Conservation (phyloP, 495 filamentous ascomycete genomes). For the Astrocystis sublimbata region DNA sequence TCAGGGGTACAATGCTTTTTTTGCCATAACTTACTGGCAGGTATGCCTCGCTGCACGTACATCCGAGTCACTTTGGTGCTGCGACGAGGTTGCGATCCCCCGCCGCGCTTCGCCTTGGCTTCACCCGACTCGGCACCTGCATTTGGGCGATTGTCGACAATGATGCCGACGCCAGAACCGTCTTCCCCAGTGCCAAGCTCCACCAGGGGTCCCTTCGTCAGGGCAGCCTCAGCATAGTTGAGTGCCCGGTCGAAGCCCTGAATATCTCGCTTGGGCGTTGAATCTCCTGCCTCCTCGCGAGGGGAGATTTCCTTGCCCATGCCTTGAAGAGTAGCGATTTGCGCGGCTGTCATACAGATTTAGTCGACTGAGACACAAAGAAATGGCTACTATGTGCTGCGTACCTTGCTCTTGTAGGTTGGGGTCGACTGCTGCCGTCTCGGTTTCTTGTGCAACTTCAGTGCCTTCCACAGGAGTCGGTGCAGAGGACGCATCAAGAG, state of each 20-base stretch:
- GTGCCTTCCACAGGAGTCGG: constrained; percentile 22
- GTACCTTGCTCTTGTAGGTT: constrained; percentile 40
- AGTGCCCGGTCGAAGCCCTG: constrained; percentile 52
- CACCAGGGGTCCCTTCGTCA: constrained; percentile 48
- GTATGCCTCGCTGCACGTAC: constrained; percentile 49
- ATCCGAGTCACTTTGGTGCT: constrained; percentile 52
- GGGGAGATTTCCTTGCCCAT: constrained; percentile 54
- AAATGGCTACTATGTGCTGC: neutral
- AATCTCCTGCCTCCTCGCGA: constrained; percentile 28
- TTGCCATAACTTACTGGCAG: constrained; percentile 42
- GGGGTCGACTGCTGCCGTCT: constrained; percentile 33
- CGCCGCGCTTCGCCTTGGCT: constrained; percentile 31
- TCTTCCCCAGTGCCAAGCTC: constrained; percentile 50
- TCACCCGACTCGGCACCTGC: constrained; percentile 22
- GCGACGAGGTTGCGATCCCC: constrained; percentile 33
- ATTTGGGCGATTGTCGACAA: constrained; percentile 41
- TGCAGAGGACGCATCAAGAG: constrained; percentile 5
- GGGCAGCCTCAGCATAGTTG: constrained; percentile 46
- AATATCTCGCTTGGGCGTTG: constrained; percentile 43
- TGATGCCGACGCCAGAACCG: constrained; percentile 52
- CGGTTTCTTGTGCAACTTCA: constrained; percentile 19
- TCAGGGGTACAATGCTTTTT: neutral
- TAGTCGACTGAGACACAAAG: neutral
- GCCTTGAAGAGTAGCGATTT: constrained; percentile 47
- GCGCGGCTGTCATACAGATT: constrained; percentile 32